A percentile compares a stretch with the other conserved stretches of the same genome.
Conservation (phyloP, 2,329 filamentous ascomycete species). For the Colletotrichum gigasporum region DNA sequence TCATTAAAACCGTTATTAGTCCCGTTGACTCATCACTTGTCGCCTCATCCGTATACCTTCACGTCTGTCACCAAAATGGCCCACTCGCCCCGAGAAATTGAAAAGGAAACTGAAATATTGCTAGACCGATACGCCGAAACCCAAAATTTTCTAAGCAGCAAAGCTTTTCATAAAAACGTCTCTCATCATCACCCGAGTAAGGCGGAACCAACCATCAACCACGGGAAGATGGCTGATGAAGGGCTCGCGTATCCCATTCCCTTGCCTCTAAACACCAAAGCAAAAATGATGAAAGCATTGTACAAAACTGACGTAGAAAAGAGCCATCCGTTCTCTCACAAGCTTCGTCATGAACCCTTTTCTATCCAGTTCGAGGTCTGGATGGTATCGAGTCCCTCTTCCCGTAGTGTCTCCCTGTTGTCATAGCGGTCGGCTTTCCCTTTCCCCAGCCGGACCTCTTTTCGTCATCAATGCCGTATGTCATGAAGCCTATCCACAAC, state of each 20-base stretch:
- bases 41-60: neutral
- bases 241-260: neutral
- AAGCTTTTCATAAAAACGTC: conserved; percentile 18
- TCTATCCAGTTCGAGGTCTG: conserved; percentile 18
- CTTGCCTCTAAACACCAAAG: neutral
- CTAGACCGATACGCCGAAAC: conserved; percentile 21
- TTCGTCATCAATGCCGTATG: conserved; percentile 30
- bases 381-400: conserved; percentile 21
- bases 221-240: neutral
- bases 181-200: conserved; percentile 12
- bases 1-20: neutral
- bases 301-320: conserved; percentile 14
- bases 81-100: neutral
- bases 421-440: conserved; percentile 22
- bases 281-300: conserved; percentile 13
- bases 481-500: conserved; percentile 23
- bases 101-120: conserved; percentile 20
- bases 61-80: neutral
- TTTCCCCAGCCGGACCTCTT: conserved; percentile 17
- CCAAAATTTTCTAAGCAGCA: conserved; percentile 16
- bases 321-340: conserved; percentile 1
- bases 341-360: conserved; percentile 7
- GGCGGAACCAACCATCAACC: neutral
- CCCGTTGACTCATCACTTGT: neutral
- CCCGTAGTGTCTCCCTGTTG: conserved; percentile 19